Conservation (phyloP, 164 flowering plant genomes). For the Dillenia suffruticosa region DNA sequence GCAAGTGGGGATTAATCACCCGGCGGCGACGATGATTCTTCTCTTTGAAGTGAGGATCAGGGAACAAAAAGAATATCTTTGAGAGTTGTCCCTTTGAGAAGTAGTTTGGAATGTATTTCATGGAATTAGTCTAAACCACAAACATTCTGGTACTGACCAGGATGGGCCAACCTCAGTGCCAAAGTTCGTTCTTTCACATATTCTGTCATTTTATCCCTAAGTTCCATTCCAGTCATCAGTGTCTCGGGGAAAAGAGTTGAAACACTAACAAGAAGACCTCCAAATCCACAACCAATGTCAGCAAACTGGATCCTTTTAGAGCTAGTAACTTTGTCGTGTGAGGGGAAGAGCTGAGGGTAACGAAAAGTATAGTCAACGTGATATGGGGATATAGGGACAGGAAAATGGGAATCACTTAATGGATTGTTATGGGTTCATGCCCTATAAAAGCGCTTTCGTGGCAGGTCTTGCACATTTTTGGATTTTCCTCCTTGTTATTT, state of each 20-base stretch:
- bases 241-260: constrained; percentile 74
- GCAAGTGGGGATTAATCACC: constrained; percentile 73
- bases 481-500: constrained; percentile 26
- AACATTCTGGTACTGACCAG: constrained; percentile 72
- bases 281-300: constrained; percentile 94
- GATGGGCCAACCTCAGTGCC: constrained; percentile 59
- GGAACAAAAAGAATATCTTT: constrained; percentile 94
- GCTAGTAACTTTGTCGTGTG: constrained; percentile 2
- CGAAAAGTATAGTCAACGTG: constrained; percentile 64
- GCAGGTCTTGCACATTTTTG: constrained; percentile 52
- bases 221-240: constrained; percentile 97
- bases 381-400: constrained; percentile 65
- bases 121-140: constrained; percentile 92
- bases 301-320: constrained; percentile 64
- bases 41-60: constrained; percentile 97
- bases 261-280: constrained; percentile 79
- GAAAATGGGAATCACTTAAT: constrained; percentile 92
- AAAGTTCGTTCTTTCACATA: constrained; percentile 82
- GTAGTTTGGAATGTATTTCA: constrained; percentile 91
- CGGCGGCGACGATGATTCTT: constrained; percentile 90
- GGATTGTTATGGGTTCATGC: constrained; percentile 98
- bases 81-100: constrained; percentile 80
- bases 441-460: constrained; percentile 89
- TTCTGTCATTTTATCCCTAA: constrained; percentile 88
- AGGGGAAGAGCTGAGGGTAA: constrained; percentile 54